A percentile compares a stretch with the other conserved stretches of the same genome.
Evolutionary conservation across 371 early-diverging fungal species (phyloP).

Genomic region (Lichtheimia ramosa): DNA sequence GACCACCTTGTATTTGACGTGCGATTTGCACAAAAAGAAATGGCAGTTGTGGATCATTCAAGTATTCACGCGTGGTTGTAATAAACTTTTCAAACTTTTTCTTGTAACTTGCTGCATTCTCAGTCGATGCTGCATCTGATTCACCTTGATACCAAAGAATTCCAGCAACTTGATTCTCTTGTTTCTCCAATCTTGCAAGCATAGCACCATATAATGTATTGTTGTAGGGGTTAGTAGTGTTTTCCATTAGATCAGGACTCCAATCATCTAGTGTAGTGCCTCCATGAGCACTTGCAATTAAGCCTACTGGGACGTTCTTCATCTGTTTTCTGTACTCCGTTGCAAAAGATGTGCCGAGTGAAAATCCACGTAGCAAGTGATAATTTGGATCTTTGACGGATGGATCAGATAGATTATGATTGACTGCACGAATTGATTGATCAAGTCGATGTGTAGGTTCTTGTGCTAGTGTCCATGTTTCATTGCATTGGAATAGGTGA

Average conservation of each 20-base stretch:
- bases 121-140: conserved; percentile 20
- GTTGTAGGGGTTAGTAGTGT: conserved; percentile 1
- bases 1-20: conserved; percentile 12
- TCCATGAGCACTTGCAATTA: conserved; percentile 43
- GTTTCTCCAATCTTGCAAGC: conserved; percentile 18
- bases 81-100: not conserved
- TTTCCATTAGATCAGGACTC: conserved; percentile 9
- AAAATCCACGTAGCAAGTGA: conserved; percentile 25
- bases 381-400: conserved; percentile 29
- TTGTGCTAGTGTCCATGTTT: conserved; percentile 22
- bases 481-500: conserved; percentile 33
- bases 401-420: conserved; percentile 35
- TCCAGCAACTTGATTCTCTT: conserved; percentile 28
- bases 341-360: conserved; percentile 31
- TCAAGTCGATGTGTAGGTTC: conserved; percentile 37
- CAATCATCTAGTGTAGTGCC: conserved; percentile 32
- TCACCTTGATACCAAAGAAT: conserved; percentile 51
- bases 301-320: conserved; percentile 33
- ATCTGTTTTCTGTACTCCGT: conserved; percentile 13
- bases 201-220: conserved; percentile 42
- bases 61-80: not conserved
- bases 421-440: conserved; percentile 24
- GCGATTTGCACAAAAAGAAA: conserved; percentile 33
- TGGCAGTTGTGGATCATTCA: conserved; percentile 9
- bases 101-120: not conserved